phyloP scores from a whole-genome alignment of 2,329 filamentous ascomycete species.

The Purpureocillium lavendulum region DNA sequence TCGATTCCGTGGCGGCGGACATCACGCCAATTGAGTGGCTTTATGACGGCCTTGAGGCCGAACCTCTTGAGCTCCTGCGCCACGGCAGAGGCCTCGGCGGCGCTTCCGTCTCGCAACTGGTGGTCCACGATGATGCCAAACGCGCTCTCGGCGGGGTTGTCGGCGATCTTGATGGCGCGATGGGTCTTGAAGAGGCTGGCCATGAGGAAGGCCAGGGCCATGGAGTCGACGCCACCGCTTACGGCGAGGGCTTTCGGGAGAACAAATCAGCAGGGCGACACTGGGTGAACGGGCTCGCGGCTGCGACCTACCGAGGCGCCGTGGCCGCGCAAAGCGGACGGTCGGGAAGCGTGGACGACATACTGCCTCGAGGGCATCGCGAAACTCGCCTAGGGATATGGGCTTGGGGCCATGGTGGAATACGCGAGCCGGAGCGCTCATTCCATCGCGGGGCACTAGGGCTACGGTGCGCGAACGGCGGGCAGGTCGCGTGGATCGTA shows the following conservation, averaged over 20 bases:
- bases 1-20: conserved; percentile 19
- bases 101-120: conserved; percentile 42
- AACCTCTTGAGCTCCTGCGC: conserved; percentile 27
- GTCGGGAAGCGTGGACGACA: conserved; percentile 41
- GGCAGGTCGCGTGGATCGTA: too few species aligned
- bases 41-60: conserved; percentile 19
- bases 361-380: conserved; percentile 40
- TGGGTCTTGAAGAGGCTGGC: conserved; percentile 31
- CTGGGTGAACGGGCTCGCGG: neutral
- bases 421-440: conserved; percentile 22
- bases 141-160: conserved; percentile 33
- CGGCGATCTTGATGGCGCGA: conserved; percentile 29
- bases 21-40: conserved; percentile 38
- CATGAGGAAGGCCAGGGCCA: conserved; percentile 80
- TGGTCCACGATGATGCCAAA: conserved; percentile 50
- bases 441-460: conserved; percentile 18
- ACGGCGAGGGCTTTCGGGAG: conserved; percentile 66
- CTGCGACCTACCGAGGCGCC: conserved; percentile 32
- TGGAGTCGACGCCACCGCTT: conserved; percentile 94
- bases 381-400: conserved; percentile 27
- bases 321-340: conserved; percentile 21
- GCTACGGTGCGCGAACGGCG: neutral
- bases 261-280: conserved; percentile 1
- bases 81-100: conserved; percentile 42
- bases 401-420: conserved; percentile 29